These are phyloP conservation scores for Tricholoma sp. DNA, from an alignment of 768 basidiomycete species.

Conservation along the genomic window DNA sequence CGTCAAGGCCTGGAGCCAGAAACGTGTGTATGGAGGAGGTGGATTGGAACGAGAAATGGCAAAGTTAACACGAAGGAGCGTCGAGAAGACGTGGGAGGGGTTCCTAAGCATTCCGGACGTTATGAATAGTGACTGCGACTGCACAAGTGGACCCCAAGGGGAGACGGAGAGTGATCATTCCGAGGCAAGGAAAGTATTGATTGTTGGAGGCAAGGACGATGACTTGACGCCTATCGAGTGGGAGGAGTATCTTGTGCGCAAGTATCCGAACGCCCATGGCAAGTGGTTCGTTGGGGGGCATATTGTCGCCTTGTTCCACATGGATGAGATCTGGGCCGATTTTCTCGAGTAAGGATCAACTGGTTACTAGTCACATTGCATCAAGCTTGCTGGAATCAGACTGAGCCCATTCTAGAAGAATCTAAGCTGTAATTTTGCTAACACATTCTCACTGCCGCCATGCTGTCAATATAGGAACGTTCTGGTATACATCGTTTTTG, in stretches of 20 bases:
- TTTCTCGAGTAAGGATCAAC: slow-evolving; percentile 7
- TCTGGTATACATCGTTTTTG: too few relatives aligned
- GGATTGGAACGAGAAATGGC: slow-evolving; percentile 32
- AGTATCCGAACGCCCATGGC: slow-evolving; percentile 34
- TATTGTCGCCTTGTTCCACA: slow-evolving; percentile 28
- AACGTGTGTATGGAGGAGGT: slow-evolving; percentile 30
- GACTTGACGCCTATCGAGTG: slow-evolving; percentile 24
- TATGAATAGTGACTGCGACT: slow-evolving; percentile 41
- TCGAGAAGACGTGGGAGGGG: slow-evolving; percentile 39
- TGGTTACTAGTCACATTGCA: too few relatives aligned
- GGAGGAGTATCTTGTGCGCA: slow-evolving; percentile 31
- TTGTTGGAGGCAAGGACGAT: slow-evolving; percentile 33
- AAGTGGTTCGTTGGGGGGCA: slow-evolving; percentile 37
- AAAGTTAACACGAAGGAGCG: slow-evolving; percentile 31
- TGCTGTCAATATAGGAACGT: too few relatives aligned
- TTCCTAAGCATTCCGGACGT: slow-evolving; percentile 29
- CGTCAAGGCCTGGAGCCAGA: slow-evolving; percentile 33
- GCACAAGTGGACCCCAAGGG: slow-evolving; percentile 21
- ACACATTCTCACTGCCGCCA: too few relatives aligned
- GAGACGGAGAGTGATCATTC: slow-evolving; percentile 26
- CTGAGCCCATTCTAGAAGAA: too few relatives aligned
- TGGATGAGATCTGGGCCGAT: slow-evolving; percentile 33
- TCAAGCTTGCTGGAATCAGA: too few relatives aligned
- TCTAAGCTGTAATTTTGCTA: too few relatives aligned
- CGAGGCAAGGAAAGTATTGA: slow-evolving; percentile 27